A percentile compares a stretch with the other conserved stretches of the same genome.
Evolutionary conservation across 2,329 filamentous ascomycete genomes (phyloP).

Genomic region (Tolypocladium pustulatum): DNA sequence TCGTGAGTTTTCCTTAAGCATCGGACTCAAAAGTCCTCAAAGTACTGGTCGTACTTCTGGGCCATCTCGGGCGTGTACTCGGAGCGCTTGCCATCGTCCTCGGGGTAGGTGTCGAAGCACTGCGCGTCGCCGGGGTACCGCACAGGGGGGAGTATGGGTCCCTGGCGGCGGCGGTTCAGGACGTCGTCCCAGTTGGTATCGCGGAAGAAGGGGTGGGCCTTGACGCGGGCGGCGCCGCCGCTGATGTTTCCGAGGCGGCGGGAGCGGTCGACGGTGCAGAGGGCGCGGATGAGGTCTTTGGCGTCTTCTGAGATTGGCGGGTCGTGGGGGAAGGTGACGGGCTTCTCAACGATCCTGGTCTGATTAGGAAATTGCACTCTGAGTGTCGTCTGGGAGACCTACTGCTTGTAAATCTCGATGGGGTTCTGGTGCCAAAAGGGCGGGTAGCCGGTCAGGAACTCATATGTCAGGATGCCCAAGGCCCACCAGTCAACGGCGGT

Average conservation of each 20-base stretch:
- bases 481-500: constrained; percentile 84
- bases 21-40: constrained; percentile 53
- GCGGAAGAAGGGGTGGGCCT: constrained; percentile 65
- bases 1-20: not conserved
- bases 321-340: constrained; percentile 62
- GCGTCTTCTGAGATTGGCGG: constrained; percentile 55
- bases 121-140: constrained; percentile 63
- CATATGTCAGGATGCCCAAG: constrained; percentile 72
- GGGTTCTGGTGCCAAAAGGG: constrained; percentile 83
- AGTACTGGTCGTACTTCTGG: constrained; percentile 58
- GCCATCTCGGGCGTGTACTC: constrained; percentile 60
- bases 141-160: constrained; percentile 68
- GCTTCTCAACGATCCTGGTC: constrained; percentile 64
- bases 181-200: constrained; percentile 66
- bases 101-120: constrained; percentile 77
- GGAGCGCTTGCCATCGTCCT: constrained; percentile 56
- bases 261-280: constrained; percentile 72
- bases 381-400: constrained; percentile 12
- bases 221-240: constrained; percentile 62
- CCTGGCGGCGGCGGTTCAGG: constrained; percentile 50
- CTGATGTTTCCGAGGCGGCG: constrained; percentile 69
- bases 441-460: constrained; percentile 75
- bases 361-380: not conserved
- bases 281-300: constrained; percentile 62
- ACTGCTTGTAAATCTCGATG: constrained; percentile 79